Conservation (phyloP, 176 grass and related monocot species). For the Oryza meyeriana region DNA sequence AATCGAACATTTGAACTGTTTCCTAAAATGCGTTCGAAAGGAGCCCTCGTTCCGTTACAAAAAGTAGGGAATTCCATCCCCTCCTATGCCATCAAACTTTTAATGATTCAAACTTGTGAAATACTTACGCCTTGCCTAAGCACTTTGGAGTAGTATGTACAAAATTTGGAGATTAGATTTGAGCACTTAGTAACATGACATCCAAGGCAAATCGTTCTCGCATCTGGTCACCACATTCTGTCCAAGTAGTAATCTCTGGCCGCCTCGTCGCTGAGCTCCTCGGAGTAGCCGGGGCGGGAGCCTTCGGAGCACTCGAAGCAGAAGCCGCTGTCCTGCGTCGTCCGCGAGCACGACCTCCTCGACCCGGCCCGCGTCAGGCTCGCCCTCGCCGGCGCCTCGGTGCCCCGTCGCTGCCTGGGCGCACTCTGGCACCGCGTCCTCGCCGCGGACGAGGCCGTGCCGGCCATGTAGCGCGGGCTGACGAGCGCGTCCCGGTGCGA, state of each 20-base stretch:
- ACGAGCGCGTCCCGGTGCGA: conserved; percentile 26
- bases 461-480: conserved; percentile 78
- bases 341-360: conserved; percentile 44
- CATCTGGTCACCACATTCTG: conserved; percentile 63
- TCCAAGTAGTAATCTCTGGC: conserved; percentile 81
- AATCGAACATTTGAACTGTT: too few relatives aligned
- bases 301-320: conserved; percentile 26
- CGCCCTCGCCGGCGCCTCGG: conserved; percentile 3
- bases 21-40: too few relatives aligned
- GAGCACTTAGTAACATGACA: neutral
- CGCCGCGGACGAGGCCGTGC: conserved; percentile 71
- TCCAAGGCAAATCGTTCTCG: neutral
- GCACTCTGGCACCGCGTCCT: conserved; percentile 67
- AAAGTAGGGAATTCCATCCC: too few relatives aligned
- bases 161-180: neutral
- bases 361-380: conserved; percentile 26
- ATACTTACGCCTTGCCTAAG: neutral
- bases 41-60: too few relatives aligned
- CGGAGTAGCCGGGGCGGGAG: conserved; percentile 21
- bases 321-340: conserved; percentile 22
- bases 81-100: neutral
- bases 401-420: conserved; percentile 45
- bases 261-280: conserved; percentile 28
- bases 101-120: neutral
- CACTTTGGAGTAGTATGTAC: conserved; percentile 25